Base-by-base conservation (phyloP, 768 basidiomycete species). In the Plicaturopsis crispa region DNA sequence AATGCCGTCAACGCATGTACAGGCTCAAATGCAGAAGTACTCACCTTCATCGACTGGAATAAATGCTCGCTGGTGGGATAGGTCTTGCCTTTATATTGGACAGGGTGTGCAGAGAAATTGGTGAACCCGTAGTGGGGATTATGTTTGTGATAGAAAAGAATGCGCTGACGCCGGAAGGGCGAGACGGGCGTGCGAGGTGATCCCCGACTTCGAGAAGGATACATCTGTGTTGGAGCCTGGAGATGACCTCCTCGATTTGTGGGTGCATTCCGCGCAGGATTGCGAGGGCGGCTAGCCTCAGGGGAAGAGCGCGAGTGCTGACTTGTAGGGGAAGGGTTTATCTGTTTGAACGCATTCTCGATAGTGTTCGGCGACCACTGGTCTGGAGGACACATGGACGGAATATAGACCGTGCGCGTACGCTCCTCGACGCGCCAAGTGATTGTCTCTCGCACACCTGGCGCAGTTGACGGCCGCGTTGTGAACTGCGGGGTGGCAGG, bases 11-110 rank as follows among this genome's bases (percentile, higher is more conserved):
- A 11, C 10, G 33, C 45, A 40, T 48, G 44, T 20, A 38, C 31
- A 5, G 41, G 37, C 34, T 46, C 41, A 35, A 48, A 48, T 21
- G 24, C 37, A 46, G 16, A 5, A 22, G 12, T 17, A 10, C 21
- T 37, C 32, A 60, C 61, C 58, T 63, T 70, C 48, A 69, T 55
- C 17, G 70, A 60, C 39, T 72, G 68, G 35, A 67, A 72, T 28
- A 72, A 45, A 44, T 72, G 71, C 44, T 70, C 70, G 33, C 65
- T 65, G 7, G 71, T 71, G 1, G 64, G 64, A 41, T 72, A 72
- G 2, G 44, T 31, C 43, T 58, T 63, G 11, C 64, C 61, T 10
- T 46, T 40, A 41, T 66, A 69, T 16, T 53, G 47, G 21, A 73
- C 58, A 4, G 61, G 49, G 46, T 71, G 62, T 4, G 64, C 48